Conservation (phyloP, 2,329 filamentous ascomycete genomes). For the Metarhizium anisopliae region DNA sequence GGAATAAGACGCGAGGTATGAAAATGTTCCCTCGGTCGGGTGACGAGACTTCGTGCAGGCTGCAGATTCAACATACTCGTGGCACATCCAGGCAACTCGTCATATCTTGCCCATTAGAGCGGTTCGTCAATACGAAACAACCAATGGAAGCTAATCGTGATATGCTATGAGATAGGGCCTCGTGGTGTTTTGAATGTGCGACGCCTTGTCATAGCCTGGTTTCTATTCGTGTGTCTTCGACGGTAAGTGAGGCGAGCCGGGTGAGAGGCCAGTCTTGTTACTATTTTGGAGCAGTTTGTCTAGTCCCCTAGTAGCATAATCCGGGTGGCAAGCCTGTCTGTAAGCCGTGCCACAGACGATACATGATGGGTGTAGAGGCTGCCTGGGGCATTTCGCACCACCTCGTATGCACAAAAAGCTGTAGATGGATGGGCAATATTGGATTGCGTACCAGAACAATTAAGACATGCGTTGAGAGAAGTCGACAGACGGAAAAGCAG, state of each 20-base stretch:
- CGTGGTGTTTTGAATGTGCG: not conserved
- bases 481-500: not conserved
- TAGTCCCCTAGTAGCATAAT: too few relatives aligned
- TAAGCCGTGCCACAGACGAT: not conserved
- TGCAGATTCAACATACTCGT: not conserved
- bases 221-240: not conserved
- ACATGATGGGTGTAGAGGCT: not conserved
- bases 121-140: too few relatives aligned
- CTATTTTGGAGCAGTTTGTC: too few relatives aligned
- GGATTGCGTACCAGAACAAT: not conserved
- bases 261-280: too few relatives aligned
- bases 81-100: too few relatives aligned
- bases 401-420: not conserved
- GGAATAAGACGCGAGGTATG: not conserved
- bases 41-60: not conserved
- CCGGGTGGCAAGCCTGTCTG: too few relatives aligned
- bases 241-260: not conserved
- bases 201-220: not conserved
- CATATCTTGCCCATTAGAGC: not conserved
- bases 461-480: not conserved
- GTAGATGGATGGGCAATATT: not conserved
- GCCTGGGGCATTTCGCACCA: not conserved
- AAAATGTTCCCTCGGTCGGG: not conserved
- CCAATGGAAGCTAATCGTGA: not conserved
- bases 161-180: not conserved